Percentiles rank a stretch among this genome's conserved stretches.
Conservation (phyloP, 1,284 basidiomycete genomes). For the Ceratobasidium sp. region DNA sequence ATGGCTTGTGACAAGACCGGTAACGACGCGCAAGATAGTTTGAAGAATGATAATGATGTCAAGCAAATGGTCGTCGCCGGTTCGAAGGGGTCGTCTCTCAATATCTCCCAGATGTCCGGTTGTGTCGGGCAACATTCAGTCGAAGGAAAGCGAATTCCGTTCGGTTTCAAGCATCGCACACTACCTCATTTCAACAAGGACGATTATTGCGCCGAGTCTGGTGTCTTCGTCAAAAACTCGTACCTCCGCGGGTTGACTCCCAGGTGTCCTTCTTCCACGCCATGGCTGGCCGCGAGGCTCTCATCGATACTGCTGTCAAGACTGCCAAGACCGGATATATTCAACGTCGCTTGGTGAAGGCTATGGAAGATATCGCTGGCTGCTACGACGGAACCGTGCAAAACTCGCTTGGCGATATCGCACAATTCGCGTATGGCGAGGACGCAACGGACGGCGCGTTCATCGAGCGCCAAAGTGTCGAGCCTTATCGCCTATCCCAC, state of each 20-base stretch:
- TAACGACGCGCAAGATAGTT: conserved; percentile 92
- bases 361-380: conserved; percentile 97
- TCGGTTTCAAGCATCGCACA: conserved; percentile 83
- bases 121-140: conserved; percentile 99
- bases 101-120: conserved; percentile 99
- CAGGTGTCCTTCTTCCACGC: conserved; percentile 99
- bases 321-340: conserved; percentile 99
- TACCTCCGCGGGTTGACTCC: conserved; percentile 97
- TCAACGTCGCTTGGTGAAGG: conserved; percentile 97
- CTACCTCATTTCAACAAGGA: conserved; percentile 69
- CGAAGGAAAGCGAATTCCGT: conserved; percentile 97
- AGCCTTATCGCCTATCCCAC: conserved; percentile 88
- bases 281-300: conserved; percentile 99
- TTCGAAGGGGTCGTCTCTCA: conserved; percentile 99
- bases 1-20: conserved; percentile 96
- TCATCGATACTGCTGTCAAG: conserved; percentile 99
- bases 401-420: conserved; percentile 94
- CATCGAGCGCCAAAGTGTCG: conserved; percentile 95
- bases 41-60: conserved; percentile 96
- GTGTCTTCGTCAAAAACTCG: conserved; percentile 99
- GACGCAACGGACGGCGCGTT: conserved; percentile 99
- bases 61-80: conserved; percentile 99
- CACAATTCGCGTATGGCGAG: conserved; percentile 98
- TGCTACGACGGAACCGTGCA: conserved; percentile 98
- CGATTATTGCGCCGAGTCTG: conserved; percentile 98